Percentiles rank a stretch among this genome's conserved stretches.
These are phyloP conservation scores for Trifolium repens DNA, from an alignment of 306 rosid genomes.

Conservation along the genomic window DNA sequence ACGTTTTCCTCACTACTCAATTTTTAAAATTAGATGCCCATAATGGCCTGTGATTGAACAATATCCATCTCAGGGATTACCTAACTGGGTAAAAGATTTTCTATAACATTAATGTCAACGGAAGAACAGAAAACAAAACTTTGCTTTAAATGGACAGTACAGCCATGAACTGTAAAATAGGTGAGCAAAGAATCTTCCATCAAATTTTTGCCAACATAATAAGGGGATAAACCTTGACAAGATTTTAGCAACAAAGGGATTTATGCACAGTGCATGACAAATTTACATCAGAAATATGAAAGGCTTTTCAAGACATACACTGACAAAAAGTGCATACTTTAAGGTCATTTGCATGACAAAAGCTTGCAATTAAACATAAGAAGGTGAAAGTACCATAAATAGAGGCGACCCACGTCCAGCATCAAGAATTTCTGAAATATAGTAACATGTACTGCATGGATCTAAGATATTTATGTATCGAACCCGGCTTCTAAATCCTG, in stretches of 20 bases:
- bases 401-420: conserved; percentile 79
- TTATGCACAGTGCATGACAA: conserved; percentile 28
- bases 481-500: conserved; percentile 96
- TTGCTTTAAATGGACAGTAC: conserved; percentile 21
- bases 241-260: conserved; percentile 37
- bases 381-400: conserved; percentile 75
- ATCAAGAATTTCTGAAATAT: conserved; percentile 90
- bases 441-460: conserved; percentile 76
- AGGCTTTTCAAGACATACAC: conserved; percentile 21
- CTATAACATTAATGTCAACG: not conserved
- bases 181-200: conserved; percentile 31
- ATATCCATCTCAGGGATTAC: conserved; percentile 10
- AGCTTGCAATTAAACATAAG: conserved; percentile 14
- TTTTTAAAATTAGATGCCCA: conserved; percentile 16
- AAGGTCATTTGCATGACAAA: conserved; percentile 20
- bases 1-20: conserved; percentile 9
- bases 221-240: conserved; percentile 34
- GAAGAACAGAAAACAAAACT: conserved; percentile 19
- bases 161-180: conserved; percentile 27
- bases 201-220: conserved; percentile 13
- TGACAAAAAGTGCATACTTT: not conserved
- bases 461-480: conserved; percentile 76
- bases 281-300: conserved; percentile 27
- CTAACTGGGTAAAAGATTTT: conserved; percentile 5
- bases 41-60: conserved; percentile 24